Percentiles rank a stretch among this genome's conserved stretches.
Evolutionary conservation across 73 alveolate genomes (phyloP).

Genomic region (Uronychia binucleata): DNA sequence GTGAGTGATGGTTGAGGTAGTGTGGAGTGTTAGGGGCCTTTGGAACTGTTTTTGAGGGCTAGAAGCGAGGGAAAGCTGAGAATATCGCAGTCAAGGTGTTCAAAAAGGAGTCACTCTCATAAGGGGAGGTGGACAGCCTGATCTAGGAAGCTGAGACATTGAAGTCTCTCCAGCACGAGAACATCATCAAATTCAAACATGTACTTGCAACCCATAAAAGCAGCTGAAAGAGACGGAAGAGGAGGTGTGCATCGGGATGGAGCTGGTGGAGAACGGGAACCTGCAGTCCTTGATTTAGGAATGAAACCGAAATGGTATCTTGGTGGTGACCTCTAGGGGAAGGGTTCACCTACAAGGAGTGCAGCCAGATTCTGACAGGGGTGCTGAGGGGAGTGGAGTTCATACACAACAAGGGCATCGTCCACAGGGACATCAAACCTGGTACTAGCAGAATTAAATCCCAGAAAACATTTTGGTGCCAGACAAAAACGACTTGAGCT

Average conservation of each 20-base stretch:
- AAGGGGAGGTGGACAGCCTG: background rate
- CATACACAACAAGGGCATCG: slow-evolving; percentile 54
- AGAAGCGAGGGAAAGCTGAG: background rate
- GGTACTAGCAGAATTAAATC: slow-evolving; percentile 18
- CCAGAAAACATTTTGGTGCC: slow-evolving; percentile 56
- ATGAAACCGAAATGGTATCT: background rate
- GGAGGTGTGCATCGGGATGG: slow-evolving; percentile 63
- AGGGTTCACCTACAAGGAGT: slow-evolving; percentile 26
- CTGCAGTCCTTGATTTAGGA: slow-evolving; percentile 37
- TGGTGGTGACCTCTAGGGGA: background rate
- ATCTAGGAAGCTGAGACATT: slow-evolving; percentile 21
- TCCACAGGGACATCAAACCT: slow-evolving; percentile 84
- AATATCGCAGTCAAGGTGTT: background rate
- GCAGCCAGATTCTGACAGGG: slow-evolving; percentile 28
- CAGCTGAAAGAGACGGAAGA: background rate
- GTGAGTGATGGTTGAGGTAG: no score
- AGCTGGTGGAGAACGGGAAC: slow-evolving; percentile 77
- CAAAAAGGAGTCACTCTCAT: background rate
- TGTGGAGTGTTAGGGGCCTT: background rate
- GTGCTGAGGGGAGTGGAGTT: slow-evolving; percentile 39
- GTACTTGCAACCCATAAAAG: slow-evolving; percentile 2
- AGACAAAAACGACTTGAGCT: background rate
- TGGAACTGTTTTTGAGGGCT: background rate
- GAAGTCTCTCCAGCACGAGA: slow-evolving; percentile 22
- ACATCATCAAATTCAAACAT: slow-evolving; percentile 41